Conservation (phyloP, 441 rosid species). For the California macrophylla region DNA sequence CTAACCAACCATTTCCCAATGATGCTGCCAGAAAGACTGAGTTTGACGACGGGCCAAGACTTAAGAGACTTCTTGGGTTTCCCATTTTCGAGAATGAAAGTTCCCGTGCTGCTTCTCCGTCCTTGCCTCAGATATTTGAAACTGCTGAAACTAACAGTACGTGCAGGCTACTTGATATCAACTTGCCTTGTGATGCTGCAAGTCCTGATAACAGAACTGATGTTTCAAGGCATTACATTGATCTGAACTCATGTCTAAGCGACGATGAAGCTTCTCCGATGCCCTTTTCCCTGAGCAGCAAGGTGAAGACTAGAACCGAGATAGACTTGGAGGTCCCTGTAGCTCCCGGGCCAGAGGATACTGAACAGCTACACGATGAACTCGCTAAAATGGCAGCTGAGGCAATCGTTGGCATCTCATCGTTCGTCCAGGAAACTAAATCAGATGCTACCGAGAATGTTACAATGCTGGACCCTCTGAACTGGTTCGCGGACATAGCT, state of each 20-base stretch:
- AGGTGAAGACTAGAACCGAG: slow-evolving; percentile 28
- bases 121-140: slow-evolving; percentile 27
- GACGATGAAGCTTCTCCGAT: slow-evolving; percentile 56
- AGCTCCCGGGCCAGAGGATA: slow-evolving; percentile 44
- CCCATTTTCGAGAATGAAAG: slow-evolving; percentile 37
- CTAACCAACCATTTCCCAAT: slow-evolving; percentile 25
- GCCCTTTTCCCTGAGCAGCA: slow-evolving; percentile 25
- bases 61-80: slow-evolving; percentile 52
- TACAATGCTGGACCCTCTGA: slow-evolving; percentile 45
- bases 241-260: slow-evolving; percentile 52
- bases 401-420: slow-evolving; percentile 65
- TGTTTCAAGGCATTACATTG: slow-evolving; percentile 43
- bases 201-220: slow-evolving; percentile 37
- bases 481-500: slow-evolving; percentile 68
- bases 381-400: slow-evolving; percentile 50
- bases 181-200: slow-evolving; percentile 60
- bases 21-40: slow-evolving; percentile 28
- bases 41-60: slow-evolving; percentile 24
- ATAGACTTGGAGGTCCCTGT: slow-evolving; percentile 76
- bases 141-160: slow-evolving; percentile 33
- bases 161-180: slow-evolving; percentile 51
- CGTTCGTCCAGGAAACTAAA: slow-evolving; percentile 17
- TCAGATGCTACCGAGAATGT: slow-evolving; percentile 30
- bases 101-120: slow-evolving; percentile 28
- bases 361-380: slow-evolving; percentile 33